phyloP scores from a whole-genome alignment of 441 rosid species.

The Theobroma grandiflorum region DNA sequence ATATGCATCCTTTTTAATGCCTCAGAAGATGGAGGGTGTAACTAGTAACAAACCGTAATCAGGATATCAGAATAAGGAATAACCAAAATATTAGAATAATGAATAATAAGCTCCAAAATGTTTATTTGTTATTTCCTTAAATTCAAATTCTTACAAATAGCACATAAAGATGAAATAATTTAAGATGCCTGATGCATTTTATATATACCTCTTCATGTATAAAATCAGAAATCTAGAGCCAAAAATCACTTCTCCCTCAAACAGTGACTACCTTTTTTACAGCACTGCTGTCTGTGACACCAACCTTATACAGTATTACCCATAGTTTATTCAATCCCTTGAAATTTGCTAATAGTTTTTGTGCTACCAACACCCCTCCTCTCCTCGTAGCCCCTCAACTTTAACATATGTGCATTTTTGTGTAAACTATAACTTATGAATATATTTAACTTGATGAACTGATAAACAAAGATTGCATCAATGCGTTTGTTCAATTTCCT shows the following conservation, averaged over 20 bases:
- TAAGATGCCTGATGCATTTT: not conserved
- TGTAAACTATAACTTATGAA: not conserved
- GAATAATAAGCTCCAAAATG: not conserved
- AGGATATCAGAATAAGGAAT: slow-evolving; percentile 1
- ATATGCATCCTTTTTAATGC: slow-evolving; percentile 94
- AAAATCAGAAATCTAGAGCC: not conserved
- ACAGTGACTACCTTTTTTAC: not conserved
- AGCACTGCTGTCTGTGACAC: not conserved
- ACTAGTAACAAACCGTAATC: slow-evolving; percentile 44
- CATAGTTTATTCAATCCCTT: not conserved
- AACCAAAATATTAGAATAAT: not conserved
- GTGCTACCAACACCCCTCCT: not conserved
- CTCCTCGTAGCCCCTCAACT: not conserved
- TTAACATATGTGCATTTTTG: not conserved
- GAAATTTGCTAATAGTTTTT: not conserved
- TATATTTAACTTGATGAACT: not conserved
- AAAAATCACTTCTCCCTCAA: not conserved
- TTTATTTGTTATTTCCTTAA: not conserved
- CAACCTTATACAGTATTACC: not conserved
- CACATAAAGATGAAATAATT: slow-evolving; percentile 14
- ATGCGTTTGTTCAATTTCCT: not conserved
- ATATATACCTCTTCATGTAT: not conserved
- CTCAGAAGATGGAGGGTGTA: slow-evolving; percentile 86
- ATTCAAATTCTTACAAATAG: not conserved
- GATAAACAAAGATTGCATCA: not conserved